phyloP scores from a whole-genome alignment of 225 moss, liverwort and hornwort species.

The Straminergon stramineum region DNA sequence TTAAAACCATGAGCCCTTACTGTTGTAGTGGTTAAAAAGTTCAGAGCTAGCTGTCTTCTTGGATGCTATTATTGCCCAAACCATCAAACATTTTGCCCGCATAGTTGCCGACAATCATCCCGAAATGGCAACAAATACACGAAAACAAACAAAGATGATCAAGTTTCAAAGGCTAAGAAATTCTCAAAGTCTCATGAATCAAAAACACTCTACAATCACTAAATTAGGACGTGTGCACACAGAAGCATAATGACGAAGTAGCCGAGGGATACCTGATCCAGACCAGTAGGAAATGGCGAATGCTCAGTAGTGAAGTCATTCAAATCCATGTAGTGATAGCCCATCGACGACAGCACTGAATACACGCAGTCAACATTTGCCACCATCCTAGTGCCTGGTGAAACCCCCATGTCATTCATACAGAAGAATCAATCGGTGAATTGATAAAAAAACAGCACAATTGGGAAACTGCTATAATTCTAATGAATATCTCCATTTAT shows the following conservation, averaged over 20 bases:
- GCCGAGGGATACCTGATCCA: slow-evolving; percentile 49
- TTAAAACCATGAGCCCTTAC: background rate
- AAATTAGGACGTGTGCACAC: background rate
- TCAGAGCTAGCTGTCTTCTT: background rate
- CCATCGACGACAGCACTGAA: slow-evolving; percentile 45
- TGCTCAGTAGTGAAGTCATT: slow-evolving; percentile 54
- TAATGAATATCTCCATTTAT: background rate
- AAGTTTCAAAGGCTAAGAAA: no score
- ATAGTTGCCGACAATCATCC: background rate
- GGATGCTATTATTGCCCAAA: no score
- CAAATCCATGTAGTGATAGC: slow-evolving; percentile 40
- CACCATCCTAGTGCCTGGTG: slow-evolving; percentile 47
- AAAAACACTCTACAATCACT: background rate
- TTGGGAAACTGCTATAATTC: background rate
- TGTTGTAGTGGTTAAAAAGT: background rate
- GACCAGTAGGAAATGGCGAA: slow-evolving; percentile 60
- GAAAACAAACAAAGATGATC: background rate
- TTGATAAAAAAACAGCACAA: background rate
- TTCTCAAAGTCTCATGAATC: background rate
- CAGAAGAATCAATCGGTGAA: background rate
- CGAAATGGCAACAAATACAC: background rate
- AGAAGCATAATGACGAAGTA: background rate
- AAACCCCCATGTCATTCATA: background rate
- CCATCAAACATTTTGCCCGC: background rate
- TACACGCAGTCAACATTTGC: slow-evolving; percentile 57